These are phyloP conservation scores for Zopfochytrium polystomum DNA, from an alignment of 371 early-diverging fungal species.

Conservation along the genomic window DNA sequence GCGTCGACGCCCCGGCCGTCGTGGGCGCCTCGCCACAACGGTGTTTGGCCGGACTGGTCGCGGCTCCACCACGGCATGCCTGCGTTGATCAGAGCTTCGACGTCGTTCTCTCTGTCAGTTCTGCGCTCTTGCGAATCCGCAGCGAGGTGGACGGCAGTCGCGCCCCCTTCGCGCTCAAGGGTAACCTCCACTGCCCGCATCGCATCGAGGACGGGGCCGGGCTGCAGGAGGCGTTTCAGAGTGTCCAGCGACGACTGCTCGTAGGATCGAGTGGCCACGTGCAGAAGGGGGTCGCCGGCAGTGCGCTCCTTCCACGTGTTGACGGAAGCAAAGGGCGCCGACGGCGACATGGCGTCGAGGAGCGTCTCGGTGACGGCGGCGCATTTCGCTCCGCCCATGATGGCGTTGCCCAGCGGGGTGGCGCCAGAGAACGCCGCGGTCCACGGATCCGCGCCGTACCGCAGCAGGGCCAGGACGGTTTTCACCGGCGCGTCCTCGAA, in stretches of 20 bases:
- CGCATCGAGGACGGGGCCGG: not conserved
- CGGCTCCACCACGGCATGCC: not conserved
- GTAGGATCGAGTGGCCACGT: too few species aligned
- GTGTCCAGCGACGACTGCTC: too few species aligned
- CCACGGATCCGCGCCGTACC: not conserved
- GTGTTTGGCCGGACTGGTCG: not conserved
- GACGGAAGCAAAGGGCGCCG: too few species aligned
- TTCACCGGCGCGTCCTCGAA: not conserved
- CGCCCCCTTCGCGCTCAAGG: not conserved
- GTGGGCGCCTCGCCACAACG: not conserved
- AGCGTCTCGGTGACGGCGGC: not conserved
- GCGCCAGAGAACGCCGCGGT: not conserved
- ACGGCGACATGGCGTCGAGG: not conserved
- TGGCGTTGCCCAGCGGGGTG: not conserved
- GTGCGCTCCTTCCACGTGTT: too few species aligned
- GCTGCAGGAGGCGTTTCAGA: not conserved
- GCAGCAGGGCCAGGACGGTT: not conserved
- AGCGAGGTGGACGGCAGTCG: not conserved
- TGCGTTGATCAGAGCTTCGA: not conserved
- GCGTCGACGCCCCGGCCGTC: too few species aligned
- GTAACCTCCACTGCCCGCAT: not conserved
- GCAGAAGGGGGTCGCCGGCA: too few species aligned
- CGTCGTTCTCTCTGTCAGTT: too few species aligned
- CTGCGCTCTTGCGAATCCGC: too few species aligned
- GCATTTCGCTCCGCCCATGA: not conserved